Evolutionary conservation across 2,329 filamentous ascomycete genomes (phyloP), one percentile per base, ranked within the genome.

Genomic region (Pyrenophora tritici-repentis): DNA sequence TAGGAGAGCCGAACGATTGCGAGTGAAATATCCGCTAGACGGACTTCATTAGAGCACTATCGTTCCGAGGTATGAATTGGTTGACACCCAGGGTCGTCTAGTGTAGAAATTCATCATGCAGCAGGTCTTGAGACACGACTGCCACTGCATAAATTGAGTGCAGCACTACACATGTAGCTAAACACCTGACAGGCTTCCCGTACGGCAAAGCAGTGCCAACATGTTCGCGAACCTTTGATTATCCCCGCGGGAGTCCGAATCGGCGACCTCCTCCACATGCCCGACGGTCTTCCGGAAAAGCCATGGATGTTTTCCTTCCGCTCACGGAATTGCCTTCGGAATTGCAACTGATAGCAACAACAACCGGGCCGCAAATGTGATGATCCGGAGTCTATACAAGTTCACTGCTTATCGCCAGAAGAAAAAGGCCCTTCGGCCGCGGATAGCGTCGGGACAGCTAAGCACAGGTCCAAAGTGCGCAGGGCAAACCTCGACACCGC

Each of bases 1-100:
- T 66, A 32, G 62, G 59, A 16, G 58, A 61, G 47, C 58, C 59
- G 32, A 47, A 48, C 34, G 50, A 53, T 17, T 53, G 52, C 40
- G 43, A 54, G 32, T 47, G 41, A 33, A n/a, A 39, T 49, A 35
- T 49, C 44, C 12, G 40, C 24, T 33, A 33, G 10, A 29, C 26
- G 33, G 26, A 16, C 33, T 29, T 12, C 16, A 20, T 33, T 29
- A 3, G 26, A 29, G 26, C 9, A 29, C 26, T 12, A 9, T 29
- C 7, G 9, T 12, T 29, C 24, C 18, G 18, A 3, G 18, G 18
- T 20, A 29, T 29, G 26, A 4, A 2, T 29, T 29, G 26, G 9
- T 24, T 24, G 22, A 20, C 18, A 20, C 22, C 6, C 22, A 24
- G 22, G 2, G 22, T 29, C 26, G 26, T 29, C 26, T 14, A 14